Conservation (phyloP, 2,329 filamentous ascomycete species). For the Botrytis medusae region DNA sequence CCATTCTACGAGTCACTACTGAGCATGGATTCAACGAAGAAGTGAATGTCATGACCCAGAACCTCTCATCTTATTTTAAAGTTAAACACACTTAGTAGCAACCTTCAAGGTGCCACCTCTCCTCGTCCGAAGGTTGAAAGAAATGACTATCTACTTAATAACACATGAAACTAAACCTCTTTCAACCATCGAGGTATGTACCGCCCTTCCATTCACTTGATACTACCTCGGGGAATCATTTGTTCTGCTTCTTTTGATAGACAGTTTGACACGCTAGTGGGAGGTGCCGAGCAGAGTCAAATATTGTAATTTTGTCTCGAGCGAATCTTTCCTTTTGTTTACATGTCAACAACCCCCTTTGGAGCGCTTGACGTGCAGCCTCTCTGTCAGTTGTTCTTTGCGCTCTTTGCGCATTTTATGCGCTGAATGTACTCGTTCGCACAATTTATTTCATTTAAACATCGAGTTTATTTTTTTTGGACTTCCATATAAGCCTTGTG, state of each 20-base stretch:
- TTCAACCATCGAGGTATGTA: neutral
- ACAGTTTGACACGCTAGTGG: neutral
- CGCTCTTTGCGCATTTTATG: neutral
- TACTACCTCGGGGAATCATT: neutral
- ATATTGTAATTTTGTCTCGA: neutral
- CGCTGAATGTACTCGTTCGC: neutral
- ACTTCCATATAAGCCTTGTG: neutral
- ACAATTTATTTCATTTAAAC: neutral
- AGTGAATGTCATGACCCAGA: neutral
- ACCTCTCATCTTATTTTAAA: neutral
- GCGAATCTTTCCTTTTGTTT: neutral
- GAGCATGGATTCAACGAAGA: neutral
- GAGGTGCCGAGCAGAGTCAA: neutral
- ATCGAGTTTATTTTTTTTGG: neutral
- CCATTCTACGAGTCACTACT: neutral
- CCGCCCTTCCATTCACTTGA: neutral
- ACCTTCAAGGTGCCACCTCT: neutral
- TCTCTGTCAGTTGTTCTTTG: too few species aligned
- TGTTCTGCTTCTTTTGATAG: neutral
- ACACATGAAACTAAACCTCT: neutral
- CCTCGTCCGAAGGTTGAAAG: neutral
- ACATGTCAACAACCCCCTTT: neutral
- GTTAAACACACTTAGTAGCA: neutral
- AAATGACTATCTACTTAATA: neutral
- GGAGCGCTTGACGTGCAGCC: too few species aligned